These are phyloP conservation scores for Leptographium radiaticola DNA, from an alignment of 2,329 filamentous ascomycete species.

Conservation along the genomic window DNA sequence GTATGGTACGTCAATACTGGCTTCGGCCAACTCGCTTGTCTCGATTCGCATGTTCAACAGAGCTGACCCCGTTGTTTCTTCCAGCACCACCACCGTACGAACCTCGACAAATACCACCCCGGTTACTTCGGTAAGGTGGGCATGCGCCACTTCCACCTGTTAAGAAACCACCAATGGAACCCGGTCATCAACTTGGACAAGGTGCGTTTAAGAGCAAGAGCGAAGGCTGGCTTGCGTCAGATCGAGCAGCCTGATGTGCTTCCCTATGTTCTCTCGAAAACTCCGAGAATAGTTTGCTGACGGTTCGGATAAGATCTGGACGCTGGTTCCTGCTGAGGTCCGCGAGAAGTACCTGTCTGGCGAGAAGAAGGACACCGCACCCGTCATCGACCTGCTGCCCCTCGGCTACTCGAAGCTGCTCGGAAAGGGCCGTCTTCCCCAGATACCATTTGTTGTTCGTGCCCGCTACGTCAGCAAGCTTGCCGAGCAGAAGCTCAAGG, in stretches of 20 bases:
- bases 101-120: slow-evolving; percentile 76
- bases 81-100: slow-evolving; percentile 85
- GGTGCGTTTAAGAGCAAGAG: slow-evolving; percentile 31
- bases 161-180: slow-evolving; percentile 95
- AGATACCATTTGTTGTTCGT: slow-evolving; percentile 86
- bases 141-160: slow-evolving; percentile 96
- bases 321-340: slow-evolving; percentile 83
- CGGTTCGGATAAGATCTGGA: slow-evolving; percentile 58
- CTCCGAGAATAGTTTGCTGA: neutral
- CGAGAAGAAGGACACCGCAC: slow-evolving; percentile 76
- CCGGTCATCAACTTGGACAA: slow-evolving; percentile 98
- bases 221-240: neutral
- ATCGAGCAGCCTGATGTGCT: neutral
- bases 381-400: slow-evolving; percentile 93
- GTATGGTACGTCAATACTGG: slow-evolving; percentile 25
- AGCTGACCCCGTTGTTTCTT: neutral
- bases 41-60: neutral
- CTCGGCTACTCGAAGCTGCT: slow-evolving; percentile 98
- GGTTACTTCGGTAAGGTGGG: slow-evolving; percentile 99
- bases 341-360: slow-evolving; percentile 81
- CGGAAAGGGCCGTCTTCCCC: slow-evolving; percentile 91
- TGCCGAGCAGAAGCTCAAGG: slow-evolving; percentile 98
- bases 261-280: neutral
- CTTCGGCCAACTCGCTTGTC: neutral
- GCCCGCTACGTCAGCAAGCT: slow-evolving; percentile 91